Base-by-base conservation (phyloP, 202 grass and related monocot species). In the Brachypodium distachyon region DNA sequence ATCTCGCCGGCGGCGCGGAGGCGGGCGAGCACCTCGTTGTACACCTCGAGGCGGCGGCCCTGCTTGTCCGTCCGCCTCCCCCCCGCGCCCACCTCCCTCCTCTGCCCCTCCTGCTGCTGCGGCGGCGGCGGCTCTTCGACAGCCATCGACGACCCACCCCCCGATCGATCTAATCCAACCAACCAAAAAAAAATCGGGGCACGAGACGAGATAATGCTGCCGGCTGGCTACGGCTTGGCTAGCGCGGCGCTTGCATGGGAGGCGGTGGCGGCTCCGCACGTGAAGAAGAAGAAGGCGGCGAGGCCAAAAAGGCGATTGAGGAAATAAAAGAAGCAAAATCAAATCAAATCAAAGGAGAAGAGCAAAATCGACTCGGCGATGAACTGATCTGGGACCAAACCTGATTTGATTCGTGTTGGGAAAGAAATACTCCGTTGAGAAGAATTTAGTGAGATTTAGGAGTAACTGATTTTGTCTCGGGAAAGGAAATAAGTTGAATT, bases 1-100 rank as follows among this genome's bases (percentile, higher is more conserved):
- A 77, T 82, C 70, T 84, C 77, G 82, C 61, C 36, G 41, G 17
- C 57, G 6, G 62, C 77, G 53, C 72, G 86, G 33, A 98, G 77
- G 70, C 89, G 95, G 23, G 72, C 62, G 48, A 98, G 85, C 52
- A 92, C 91, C 69, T 98, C 87, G 65, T 80, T 82, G 85, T 92
- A 98, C 16, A 94, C 87, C 84, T 98, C 89, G 68, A 93, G 78
- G 76, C 86, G 86, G 52, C 81, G 86, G 4, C 86, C 86, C 36
- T 64, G 76, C 76, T 80, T 88, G 76, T 76, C 81, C 55, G 70
- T 26, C 23, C 81, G 70, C 29, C 43, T 27, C 0, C 73, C 80
- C 2, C 85, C 67, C 23, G 60, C 75, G 14, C 85, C 85, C 41
- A 80, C 60, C 68, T 83, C 80, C 27, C 27, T 1, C 27, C 28